A percentile compares a stretch with the other conserved stretches of the same genome.
Conservation (phyloP, 1,139 yeast genomes). For the Saccharomycopsis hybrid region DNA sequence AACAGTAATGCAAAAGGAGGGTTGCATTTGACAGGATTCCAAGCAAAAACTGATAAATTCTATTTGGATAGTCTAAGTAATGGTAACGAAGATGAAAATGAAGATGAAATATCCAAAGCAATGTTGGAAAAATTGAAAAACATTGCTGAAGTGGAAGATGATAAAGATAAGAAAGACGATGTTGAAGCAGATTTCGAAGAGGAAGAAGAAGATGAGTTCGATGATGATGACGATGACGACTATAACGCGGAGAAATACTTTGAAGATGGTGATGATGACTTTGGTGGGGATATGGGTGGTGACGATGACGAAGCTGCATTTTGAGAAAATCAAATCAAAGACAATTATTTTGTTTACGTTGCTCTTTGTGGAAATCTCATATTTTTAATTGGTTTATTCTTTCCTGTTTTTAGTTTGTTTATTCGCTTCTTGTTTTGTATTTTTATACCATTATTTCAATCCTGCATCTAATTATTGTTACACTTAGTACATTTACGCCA, state of each 20-base stretch:
- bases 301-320: slow-evolving; percentile 71
- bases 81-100: slow-evolving; percentile 31
- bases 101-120: slow-evolving; percentile 35
- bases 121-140: slow-evolving; percentile 55
- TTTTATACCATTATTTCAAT: too few relatives aligned
- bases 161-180: slow-evolving; percentile 31
- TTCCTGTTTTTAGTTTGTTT: too few relatives aligned
- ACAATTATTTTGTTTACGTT: too few relatives aligned
- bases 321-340: too few relatives aligned
- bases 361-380: too few relatives aligned
- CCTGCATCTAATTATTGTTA: too few relatives aligned
- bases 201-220: slow-evolving; percentile 67
- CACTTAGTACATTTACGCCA: too few relatives aligned
- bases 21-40: slow-evolving; percentile 45
- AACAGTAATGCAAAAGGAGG: slow-evolving; percentile 44
- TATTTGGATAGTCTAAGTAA: slow-evolving; percentile 26
- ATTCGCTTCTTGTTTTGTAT: too few relatives aligned
- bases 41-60: slow-evolving; percentile 37
- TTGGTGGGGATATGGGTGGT: slow-evolving; percentile 44
- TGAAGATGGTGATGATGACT: slow-evolving; percentile 51
- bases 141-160: slow-evolving; percentile 54
- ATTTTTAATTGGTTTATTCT: too few relatives aligned
- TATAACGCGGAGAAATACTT: slow-evolving; percentile 74
- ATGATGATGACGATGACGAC: slow-evolving; percentile 69
- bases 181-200: slow-evolving; percentile 45